Percentiles rank a stretch among this genome's conserved stretches.
Evolutionary conservation across 495 filamentous ascomycete genomes (phyloP).

Genomic region (Elaphomyces granulatus): DNA sequence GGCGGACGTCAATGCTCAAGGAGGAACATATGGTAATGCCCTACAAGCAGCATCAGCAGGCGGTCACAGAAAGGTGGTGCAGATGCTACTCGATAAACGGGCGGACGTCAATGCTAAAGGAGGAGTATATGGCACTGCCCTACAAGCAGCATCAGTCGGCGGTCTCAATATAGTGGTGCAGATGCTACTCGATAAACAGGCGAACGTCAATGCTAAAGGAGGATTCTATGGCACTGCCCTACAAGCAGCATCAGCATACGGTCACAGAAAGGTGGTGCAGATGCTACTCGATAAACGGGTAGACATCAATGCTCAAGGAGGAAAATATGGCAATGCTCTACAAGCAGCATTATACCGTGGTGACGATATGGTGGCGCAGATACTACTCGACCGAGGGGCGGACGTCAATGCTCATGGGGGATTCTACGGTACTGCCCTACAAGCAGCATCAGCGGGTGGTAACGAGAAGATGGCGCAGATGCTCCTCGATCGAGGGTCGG

Average conservation of each 20-base stretch:
- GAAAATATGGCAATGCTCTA: conserved; percentile 12
- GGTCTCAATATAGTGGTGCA: neutral
- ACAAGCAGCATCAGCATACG: conserved; percentile 3
- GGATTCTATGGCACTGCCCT: conserved; percentile 9
- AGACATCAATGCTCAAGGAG: conserved; percentile 8
- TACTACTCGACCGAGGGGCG: no score
- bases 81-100: conserved; percentile 10
- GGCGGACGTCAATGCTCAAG: conserved; percentile 13
- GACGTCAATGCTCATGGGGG: no score
- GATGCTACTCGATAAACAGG: neutral
- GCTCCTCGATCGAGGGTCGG: conserved; percentile 1
- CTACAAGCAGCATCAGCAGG: conserved; percentile 8
- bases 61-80: conserved; percentile 9
- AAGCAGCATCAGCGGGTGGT: conserved; percentile 1
- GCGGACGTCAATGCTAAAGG: conserved; percentile 9
- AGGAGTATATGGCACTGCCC: conserved; percentile 11
- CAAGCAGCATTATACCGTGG: conserved; percentile 8
- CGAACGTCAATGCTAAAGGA: conserved; percentile 5
- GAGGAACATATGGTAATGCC: conserved; percentile 7
- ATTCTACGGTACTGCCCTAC: conserved; percentile 3
- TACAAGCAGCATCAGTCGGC: conserved; percentile 15
- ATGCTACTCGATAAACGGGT: conserved; percentile 11
- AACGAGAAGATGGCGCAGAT: conserved; percentile 2
- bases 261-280: conserved; percentile 6
- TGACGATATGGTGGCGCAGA: neutral